These are phyloP conservation scores for Citrus australasica DNA, from an alignment of 345 rosid genomes.

Conservation along the genomic window DNA sequence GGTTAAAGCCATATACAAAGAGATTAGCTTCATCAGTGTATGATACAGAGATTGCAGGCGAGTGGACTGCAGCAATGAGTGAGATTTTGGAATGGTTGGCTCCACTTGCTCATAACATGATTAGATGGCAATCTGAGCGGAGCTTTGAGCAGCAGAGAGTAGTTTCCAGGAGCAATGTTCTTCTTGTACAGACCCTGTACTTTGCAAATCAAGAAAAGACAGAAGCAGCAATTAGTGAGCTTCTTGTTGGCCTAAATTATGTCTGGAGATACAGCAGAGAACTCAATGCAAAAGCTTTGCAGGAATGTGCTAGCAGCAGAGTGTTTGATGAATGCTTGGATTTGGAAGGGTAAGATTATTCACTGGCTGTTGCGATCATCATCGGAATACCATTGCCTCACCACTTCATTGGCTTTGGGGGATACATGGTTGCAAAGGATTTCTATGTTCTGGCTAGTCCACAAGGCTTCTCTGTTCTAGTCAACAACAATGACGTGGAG, in stretches of 20 bases:
- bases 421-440: neutral
- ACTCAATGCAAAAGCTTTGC: conserved; percentile 64
- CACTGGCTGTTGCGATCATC: neutral
- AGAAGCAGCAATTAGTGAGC: conserved; percentile 85
- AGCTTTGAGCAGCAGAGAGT: conserved; percentile 89
- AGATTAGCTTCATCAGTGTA: conserved; percentile 52
- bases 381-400: neutral
- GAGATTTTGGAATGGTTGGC: conserved; percentile 87
- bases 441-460: neutral
- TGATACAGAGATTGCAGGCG: conserved; percentile 65
- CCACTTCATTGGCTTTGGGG: conserved; percentile 7
- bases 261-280: conserved; percentile 82
- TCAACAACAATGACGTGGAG: neutral
- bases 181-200: conserved; percentile 88
- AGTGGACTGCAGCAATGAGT: conserved; percentile 79
- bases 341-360: conserved; percentile 28
- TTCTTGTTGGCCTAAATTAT: conserved; percentile 91
- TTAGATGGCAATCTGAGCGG: conserved; percentile 92
- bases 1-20: conserved; percentile 72
- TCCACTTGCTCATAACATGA: conserved; percentile 97
- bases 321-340: conserved; percentile 60
- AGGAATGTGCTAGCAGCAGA: conserved; percentile 61
- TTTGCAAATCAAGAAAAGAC: conserved; percentile 94
- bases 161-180: conserved; percentile 74
- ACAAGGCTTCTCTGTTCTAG: neutral